Evolutionary conservation across 129 eudicot genomes (phyloP).

Genomic region (Flaveria robusta): DNA sequence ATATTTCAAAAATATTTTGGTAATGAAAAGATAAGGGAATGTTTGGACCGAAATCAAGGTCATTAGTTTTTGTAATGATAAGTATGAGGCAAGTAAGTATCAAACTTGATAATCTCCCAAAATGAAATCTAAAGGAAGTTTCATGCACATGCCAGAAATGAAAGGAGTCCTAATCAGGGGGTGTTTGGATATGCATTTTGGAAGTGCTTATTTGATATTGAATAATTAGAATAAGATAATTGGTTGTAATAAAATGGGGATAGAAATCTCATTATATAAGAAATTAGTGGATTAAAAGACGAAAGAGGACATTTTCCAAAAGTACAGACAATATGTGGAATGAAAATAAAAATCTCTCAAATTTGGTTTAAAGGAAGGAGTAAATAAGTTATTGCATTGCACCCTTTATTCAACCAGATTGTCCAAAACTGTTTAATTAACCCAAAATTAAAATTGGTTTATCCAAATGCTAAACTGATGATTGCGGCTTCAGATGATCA

Average conservation of each 20-base stretch:
- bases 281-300: too few relatives aligned
- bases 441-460: not conserved
- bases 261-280: not conserved
- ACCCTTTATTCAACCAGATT: not conserved
- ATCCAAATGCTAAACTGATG: not conserved
- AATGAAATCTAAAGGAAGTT: not conserved
- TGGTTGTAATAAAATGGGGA: not conserved
- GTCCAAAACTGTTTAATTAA: not conserved
- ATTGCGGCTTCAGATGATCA: not conserved
- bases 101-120: not conserved
- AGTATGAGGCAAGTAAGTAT: not conserved
- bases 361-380: not conserved
- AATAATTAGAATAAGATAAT: not conserved
- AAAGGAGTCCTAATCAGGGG: too few relatives aligned
- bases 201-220: not conserved
- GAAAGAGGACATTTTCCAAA: too few relatives aligned
- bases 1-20: not conserved
- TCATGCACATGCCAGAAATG: not conserved
- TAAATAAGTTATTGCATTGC: slow-evolving; percentile 1
- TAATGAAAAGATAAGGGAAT: slow-evolving; percentile 1
- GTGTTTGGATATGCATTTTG: not conserved
- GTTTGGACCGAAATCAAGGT: slow-evolving; percentile 8
- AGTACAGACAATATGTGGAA: not conserved
- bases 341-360: not conserved
- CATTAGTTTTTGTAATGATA: not conserved